These are phyloP conservation scores for Podospora pseudoanserina DNA, from an alignment of 495 filamentous ascomycete species.

Conservation along the genomic window DNA sequence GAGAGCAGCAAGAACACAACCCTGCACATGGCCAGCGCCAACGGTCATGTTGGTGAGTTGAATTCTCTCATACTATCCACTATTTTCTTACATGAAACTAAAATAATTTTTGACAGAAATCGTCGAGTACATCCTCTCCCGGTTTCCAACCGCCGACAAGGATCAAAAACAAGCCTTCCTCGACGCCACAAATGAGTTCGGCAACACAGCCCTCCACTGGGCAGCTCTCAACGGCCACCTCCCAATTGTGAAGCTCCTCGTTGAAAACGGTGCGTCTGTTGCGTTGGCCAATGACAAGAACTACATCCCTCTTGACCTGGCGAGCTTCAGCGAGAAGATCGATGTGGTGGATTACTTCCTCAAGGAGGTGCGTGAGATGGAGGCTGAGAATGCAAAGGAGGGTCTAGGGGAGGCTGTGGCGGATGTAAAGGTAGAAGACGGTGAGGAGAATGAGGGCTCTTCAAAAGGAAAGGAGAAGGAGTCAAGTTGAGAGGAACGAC, in stretches of 20 bases:
- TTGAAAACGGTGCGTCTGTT: constrained; percentile 61
- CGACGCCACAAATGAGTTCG: constrained; percentile 68
- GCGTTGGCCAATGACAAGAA: constrained; percentile 74
- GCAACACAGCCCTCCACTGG: constrained; percentile 91
- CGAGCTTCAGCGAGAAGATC: constrained; percentile 65
- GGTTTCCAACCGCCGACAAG: constrained; percentile 32
- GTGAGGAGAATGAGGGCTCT: constrained; percentile 6
- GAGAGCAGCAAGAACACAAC: constrained; percentile 67
- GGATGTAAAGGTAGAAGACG: constrained; percentile 27
- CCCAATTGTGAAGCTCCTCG: constrained; percentile 68
- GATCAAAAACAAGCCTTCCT: constrained; percentile 47
- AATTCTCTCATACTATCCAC: not conserved
- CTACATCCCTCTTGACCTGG: constrained; percentile 81
- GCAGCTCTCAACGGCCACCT: constrained; percentile 85
- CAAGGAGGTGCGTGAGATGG: constrained; percentile 51
- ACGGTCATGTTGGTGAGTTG: constrained; percentile 71
- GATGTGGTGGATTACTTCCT: constrained; percentile 67
- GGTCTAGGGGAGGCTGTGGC: constrained; percentile 28
- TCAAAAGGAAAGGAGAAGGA: constrained; percentile 8
- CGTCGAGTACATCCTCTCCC: constrained; percentile 37
- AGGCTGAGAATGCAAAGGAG: constrained; percentile 46
- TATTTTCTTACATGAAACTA: not conserved
- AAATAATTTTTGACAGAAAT: constrained; percentile 30
- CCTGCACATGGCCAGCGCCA: constrained; percentile 85
- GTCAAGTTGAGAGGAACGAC: constrained; percentile 2